Base-by-base conservation (phyloP, 176 grass and related monocot species). In the Rhipidocladum racemiflorum region DNA sequence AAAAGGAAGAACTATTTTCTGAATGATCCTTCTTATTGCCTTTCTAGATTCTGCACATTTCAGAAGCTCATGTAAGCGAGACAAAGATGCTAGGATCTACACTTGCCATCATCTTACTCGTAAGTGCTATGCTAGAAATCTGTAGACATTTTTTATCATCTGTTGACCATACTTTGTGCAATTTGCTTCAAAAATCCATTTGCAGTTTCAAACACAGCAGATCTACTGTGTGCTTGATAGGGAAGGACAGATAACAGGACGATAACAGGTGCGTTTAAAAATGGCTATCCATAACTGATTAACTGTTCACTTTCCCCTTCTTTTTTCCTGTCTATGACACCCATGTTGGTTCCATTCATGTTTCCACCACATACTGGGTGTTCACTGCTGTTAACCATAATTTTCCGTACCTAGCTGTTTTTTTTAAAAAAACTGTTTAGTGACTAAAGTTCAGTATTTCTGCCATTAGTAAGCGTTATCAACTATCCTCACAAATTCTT, bases 11-110 rank as follows among this genome's bases (percentile, higher is more conserved):
- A 21, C 20, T 7, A 2, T 63, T 38, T 59, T 46, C 32, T 48
- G 45, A 48, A 20, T 75, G 51, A 50, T 36, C 55, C 53, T 56
- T n/a, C 53, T 48, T 48, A 56, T 39, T 85, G 50, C 4, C 53
- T 16, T 36, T 87, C 51, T 73, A 91, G 89, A 91, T 91, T 80
- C 85, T 91, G 51, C 89, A 91, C 59, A 91, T 91, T 65, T 87
- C 42, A 43, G 42, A 43, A 43, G 42, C 42, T 43, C 42, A 43
- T 43, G 42, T 43, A 43, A 43, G 42, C 57, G 89, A 91, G 80
- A 87, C 81, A 61, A 91, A 91, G 87, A 91, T 91, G 89, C 87
- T 91, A 84, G 89, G 81, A 18, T 91, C 89, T 38, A 54, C 89
- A 23, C 89, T 85, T 17, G 74, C 84, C 18, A 87, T 91, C 28